Base-by-base conservation (phyloP, 2,329 filamentous ascomycete species). In the Zasmidium citrigriseum region DNA sequence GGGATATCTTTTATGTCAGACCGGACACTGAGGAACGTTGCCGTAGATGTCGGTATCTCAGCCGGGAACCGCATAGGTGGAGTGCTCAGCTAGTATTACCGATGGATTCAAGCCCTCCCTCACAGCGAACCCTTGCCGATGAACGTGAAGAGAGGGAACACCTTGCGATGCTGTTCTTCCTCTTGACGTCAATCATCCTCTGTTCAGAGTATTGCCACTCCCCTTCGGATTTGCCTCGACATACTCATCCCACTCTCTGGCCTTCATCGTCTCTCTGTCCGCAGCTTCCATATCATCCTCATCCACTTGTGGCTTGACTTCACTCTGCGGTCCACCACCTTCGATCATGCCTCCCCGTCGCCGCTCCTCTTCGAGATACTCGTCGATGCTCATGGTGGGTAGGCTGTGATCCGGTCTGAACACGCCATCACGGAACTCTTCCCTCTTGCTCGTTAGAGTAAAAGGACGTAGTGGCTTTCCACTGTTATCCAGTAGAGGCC, bases 351-450 rank as follows among this genome's bases (percentile, higher is more conserved):
- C 91, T 16, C 95, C 95, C 62, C 90, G 82, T 65, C 85, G 83
- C 70, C 84, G 84, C 78, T 98, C 95, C 75, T 98, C 93, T 53
- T 96, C 95, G 16, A 99, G 80, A 71, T 98, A 99, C 77, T 99
- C 95, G 67, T 99, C 95, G 61, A 99, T 97, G 1, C 86, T 90
- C 95, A 99, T 98, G 2, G 95, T 98, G 0, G 95, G 95, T 58
- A 99, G 78, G 75, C 91, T 97, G 73, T 99, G 95, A 7, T 95
- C 91, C 0, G 91, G 86, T 55, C 90, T 84, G 76, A 99, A 99
- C 0, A 99, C 93, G 2, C 89, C 89, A 58, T 87, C 82, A 60
- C 87, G 85, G 59, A 96, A 76, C 61, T 91, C 87, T 61, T 91
- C 86, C 38, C 95, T 84, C 57, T 68, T 66, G 64, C 83, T 88